Evolutionary conservation across 73 alveolate species (phyloP), one percentile per base, ranked within the genome.

Genomic region (Paramecium tetraurelia): DNA sequence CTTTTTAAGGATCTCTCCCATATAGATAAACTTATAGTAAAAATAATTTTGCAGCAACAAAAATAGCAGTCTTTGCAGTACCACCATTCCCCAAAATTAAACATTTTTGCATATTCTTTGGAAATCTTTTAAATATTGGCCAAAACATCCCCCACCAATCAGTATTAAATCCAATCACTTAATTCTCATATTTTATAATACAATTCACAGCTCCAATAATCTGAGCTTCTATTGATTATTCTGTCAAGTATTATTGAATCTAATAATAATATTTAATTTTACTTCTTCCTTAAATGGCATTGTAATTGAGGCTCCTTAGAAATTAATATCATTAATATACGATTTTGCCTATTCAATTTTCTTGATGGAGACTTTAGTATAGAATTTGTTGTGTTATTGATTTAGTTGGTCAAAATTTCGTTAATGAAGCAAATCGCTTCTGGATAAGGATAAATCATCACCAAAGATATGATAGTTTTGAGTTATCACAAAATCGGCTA

Each of bases 281-380:
- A 86, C 87, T 31, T 86, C 59, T 33, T 57, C 77, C 22, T 86
- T 86, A 21, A 86, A 86, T 12, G 93, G 93, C 93, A 86, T 86
- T 4, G 93, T 86, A 5, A 86, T 63, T 36, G 86, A 59, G 6
- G 93, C 93, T 16, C 93, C 93, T 35, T 29, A 36, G 86, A 86
- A 86, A 63, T 86, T 21, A 3, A 18, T 31, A 71, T 35, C 58
- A 35, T 33, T 0, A 9, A 71, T 12, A 35, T 33, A 71, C 9
- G 86, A 38, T 71, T 71, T 36, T 18, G 58, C 31, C 21, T 71
- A 12, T 31, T 71, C 50, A 14, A 71, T 14, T 35, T 31, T 27
- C 16, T 29, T 71, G 0, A 71, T 35, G 3, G 58, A 31, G 16
- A 71, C 86, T 71, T 71, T 71, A 12, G 59, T 71, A 7, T 33